These are phyloP conservation scores for Yarrowia bubula DNA, from an alignment of 805 yeast genomes.

Conservation along the genomic window DNA sequence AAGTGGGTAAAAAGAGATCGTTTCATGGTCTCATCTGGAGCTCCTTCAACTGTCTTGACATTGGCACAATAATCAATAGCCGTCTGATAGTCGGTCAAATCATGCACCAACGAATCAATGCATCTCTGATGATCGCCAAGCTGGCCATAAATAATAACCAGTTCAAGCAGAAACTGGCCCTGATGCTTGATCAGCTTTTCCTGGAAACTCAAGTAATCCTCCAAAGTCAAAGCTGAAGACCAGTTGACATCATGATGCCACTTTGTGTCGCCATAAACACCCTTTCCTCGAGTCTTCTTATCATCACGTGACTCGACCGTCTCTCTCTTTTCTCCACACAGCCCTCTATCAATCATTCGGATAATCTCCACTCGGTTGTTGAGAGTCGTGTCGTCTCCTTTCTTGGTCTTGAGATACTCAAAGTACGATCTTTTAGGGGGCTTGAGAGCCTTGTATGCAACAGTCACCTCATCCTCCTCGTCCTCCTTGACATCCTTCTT, in stretches of 20 bases:
- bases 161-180: constrained; percentile 36
- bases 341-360: background rate
- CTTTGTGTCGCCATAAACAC: constrained; percentile 1
- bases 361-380: background rate
- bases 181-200: background rate
- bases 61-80: constrained; percentile 39
- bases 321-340: constrained; percentile 1
- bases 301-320: background rate
- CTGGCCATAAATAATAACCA: constrained; percentile 38
- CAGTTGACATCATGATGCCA: constrained; percentile 8
- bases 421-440: constrained; percentile 41
- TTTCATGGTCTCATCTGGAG: constrained; percentile 26
- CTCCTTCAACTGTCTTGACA: constrained; percentile 31
- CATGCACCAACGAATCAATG: constrained; percentile 37
- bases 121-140: constrained; percentile 40
- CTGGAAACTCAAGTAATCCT: background rate
- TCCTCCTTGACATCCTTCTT: constrained; percentile 27
- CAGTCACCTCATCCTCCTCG: background rate
- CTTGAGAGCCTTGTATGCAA: constrained; percentile 32
- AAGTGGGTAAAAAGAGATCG: constrained; percentile 33
- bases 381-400: background rate
- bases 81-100: constrained; percentile 39
- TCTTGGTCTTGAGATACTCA: constrained; percentile 32
- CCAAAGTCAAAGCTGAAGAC: background rate
- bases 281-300: background rate